phyloP scores from a whole-genome alignment of 306 rosid species.

The Gastrolobium bilobum region DNA sequence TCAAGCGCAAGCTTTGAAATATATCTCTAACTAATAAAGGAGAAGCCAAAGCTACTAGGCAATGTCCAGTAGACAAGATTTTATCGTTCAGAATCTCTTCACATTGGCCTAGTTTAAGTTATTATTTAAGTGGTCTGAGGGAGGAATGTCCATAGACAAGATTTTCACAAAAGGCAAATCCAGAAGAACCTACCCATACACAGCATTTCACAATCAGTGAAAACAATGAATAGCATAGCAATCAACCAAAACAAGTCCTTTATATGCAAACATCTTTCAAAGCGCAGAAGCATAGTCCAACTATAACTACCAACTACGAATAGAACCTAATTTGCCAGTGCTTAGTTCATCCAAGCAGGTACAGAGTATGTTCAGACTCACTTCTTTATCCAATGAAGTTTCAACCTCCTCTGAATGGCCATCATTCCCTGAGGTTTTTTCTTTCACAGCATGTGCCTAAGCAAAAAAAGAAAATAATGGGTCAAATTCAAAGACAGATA shows the following conservation, averaged over 20 bases:
- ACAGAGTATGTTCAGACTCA: conserved; percentile 45
- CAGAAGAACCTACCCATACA: neutral
- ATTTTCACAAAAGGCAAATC: conserved; percentile 8
- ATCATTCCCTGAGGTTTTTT: conserved; percentile 52
- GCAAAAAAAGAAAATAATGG: conserved; percentile 16
- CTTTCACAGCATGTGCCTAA: conserved; percentile 59
- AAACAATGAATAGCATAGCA: conserved; percentile 10
- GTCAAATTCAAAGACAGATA: conserved; percentile 18
- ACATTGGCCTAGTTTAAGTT: neutral
- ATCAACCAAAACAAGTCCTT: conserved; percentile 2
- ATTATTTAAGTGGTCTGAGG: neutral
- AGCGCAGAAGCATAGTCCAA: conserved; percentile 25
- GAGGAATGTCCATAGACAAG: conserved; percentile 9
- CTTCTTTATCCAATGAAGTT: conserved; percentile 54
- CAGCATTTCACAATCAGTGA: conserved; percentile 2
- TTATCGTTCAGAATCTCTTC: conserved; percentile 9
- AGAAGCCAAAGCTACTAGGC: neutral
- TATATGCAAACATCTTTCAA: conserved; percentile 12
- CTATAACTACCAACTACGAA: neutral
- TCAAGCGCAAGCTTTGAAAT: neutral
- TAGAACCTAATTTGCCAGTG: conserved; percentile 17
- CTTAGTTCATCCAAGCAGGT: conserved; percentile 36
- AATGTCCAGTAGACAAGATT: neutral
- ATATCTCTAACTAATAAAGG: neutral
- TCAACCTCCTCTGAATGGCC: conserved; percentile 46